Evolutionary conservation across 177 flowering plant species (phyloP), one percentile per base, ranked within the genome.

Genomic region (Vitis hybrid): DNA sequence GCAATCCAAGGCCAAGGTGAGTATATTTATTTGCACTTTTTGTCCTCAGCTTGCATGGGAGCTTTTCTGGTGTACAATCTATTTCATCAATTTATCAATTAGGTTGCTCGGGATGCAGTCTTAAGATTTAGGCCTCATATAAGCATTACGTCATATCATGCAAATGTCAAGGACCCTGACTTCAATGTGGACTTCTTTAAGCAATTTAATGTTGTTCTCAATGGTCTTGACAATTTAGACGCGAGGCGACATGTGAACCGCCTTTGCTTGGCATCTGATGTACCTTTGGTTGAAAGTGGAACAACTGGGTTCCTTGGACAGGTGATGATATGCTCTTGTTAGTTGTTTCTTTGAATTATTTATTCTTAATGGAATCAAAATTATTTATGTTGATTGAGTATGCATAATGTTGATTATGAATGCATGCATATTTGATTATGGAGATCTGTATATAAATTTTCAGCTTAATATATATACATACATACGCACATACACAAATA

Each of bases 51-150:
- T 52, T 70, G 55, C 56, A 23, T 57, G 4, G 13, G 23, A 14
- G 14, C 4, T 15, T 26, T 54, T 14, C 40, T 10, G 23, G 26
- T 45, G n/a, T 34, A 10, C 40, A 45, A 10, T 17, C 13, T 26
- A 51, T 64, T 49, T 58, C 10, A 64, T 60, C 12, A 30, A 13
- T 19, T 63, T 74, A 69, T 57, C 51, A 12, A 74, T 68, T 78
- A 89, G 93, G 93, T 89, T 81, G 93, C 93, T n/a, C 81, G 91
- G 11, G 93, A 89, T 72, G 91, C 90, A 66, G 85, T 89, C 48
- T 78, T 87, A 77, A 88, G 76, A 76, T 85, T 87, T 70, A 86
- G 83, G 78, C 93, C 91, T 68, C 50, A 80, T 60, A 83, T 89
- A 66, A 87, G 74, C 72, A 89, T 89, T 60, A 86, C 85, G 12